phyloP scores from a whole-genome alignment of 1,284 basidiomycete genomes.

The Xanthoconium separans region DNA sequence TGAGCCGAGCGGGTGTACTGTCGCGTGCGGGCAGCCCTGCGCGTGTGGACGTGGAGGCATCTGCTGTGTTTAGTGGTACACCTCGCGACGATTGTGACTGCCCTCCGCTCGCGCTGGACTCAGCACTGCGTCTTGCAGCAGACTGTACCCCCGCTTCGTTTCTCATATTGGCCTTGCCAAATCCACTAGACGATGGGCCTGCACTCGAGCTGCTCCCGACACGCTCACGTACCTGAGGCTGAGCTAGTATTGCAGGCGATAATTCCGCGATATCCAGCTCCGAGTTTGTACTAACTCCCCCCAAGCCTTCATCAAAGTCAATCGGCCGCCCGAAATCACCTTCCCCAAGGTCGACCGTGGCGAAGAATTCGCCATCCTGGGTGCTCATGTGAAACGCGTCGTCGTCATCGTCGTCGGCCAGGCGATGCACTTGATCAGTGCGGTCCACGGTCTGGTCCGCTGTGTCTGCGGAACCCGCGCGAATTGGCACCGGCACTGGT shows the following conservation, averaged over 20 bases:
- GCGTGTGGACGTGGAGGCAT: conserved; percentile 5
- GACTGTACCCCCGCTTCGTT: background rate
- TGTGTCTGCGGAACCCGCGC: background rate
- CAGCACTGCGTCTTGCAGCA: background rate
- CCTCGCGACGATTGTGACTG: background rate
- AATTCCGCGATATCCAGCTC: background rate
- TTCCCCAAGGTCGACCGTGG: conserved; percentile 55
- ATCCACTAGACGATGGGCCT: background rate
- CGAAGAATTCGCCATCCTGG: conserved; percentile 64
- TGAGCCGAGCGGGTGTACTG: conserved; percentile 29
- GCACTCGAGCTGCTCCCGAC: conserved; percentile 1
- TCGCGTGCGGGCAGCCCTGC: background rate
- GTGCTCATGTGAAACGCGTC: conserved; percentile 54
- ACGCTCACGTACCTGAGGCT: conserved; percentile 1
- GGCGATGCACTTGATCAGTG: background rate
- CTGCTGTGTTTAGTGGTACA: conserved; percentile 4
- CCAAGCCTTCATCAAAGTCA: conserved; percentile 44
- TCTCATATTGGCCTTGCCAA: background rate
- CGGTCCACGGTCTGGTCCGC: conserved; percentile 19
- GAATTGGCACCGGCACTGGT: background rate
- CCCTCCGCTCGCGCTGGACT: background rate
- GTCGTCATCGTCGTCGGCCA: conserved; percentile 31
- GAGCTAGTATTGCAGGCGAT: background rate
- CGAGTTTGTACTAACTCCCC: conserved; percentile 6
- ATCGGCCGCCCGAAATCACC: conserved; percentile 50